Evolutionary conservation across 2,329 filamentous ascomycete species (phyloP), one percentile per base, ranked within the genome.

Genomic region (Cytospora paraplurivora): DNA sequence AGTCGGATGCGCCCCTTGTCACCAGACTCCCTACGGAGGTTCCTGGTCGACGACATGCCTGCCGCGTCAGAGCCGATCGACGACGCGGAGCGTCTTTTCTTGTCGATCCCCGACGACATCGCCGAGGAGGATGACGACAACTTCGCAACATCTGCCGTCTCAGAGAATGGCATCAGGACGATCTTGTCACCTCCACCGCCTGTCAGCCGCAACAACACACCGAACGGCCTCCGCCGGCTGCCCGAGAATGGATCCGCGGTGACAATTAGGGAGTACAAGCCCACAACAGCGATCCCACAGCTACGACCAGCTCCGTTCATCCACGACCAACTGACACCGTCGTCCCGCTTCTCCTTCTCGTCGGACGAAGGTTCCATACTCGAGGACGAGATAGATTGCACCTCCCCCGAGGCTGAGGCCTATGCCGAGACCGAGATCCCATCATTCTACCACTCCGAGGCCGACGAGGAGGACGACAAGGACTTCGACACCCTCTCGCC

Each of bases 51-150:
- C 34, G 82, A 84, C 57, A 66, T 66, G 11, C 76, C 77, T 32
- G 62, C 72, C 67, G 66, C 63, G 4, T 55, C 73, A 11, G 71
- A 75, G n/a, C 71, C 74, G 8, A 72, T 73, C 2, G 64, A 69
- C 58, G 69, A 69, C 35, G 74, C 72, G 49, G 76, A 80, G 62
- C 70, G 74, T 33, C 72, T 72, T 12, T 69, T 69, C 13, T 67
- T 81, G 32, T 68, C 69, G 47, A 81, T 82, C 27, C 78, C 79
- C 1, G 77, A 81, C 56, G 78, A 82, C 60, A 81, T 79, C 44
- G 76, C 72, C 8, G 82, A 84, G 61, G 81, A 82, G 58, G 76
- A 76, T 52, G 84, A 87, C 56, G 84, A 88, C 67, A 87, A 87
- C 73, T 88, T 88, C 69, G 84, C 84, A n/a, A 80, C 78, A 4